Percentiles rank a stretch among this genome's conserved stretches.
Evolutionary conservation across 208 protist genomes (phyloP).

Genomic region (Trypanosoma rangeli): DNA sequence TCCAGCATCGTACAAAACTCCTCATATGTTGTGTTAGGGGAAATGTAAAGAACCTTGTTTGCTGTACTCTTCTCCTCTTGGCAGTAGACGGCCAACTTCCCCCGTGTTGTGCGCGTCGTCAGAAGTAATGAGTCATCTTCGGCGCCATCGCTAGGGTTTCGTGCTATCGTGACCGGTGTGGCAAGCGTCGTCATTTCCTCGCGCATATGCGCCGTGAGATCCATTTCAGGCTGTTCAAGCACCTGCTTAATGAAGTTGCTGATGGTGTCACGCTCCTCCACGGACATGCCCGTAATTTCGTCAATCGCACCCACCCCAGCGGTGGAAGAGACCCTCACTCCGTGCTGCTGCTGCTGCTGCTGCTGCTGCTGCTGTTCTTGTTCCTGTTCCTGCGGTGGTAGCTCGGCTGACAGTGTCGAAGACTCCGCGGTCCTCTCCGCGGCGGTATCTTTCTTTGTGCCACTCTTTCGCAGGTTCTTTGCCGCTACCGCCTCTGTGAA

Average conservation of each 20-base stretch:
- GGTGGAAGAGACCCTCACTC: background rate
- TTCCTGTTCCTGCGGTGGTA: background rate
- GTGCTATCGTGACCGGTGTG: background rate
- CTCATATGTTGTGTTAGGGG: constrained; percentile 61
- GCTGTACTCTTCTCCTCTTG: constrained; percentile 57
- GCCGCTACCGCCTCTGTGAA: constrained; percentile 40
- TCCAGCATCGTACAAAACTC: constrained; percentile 71
- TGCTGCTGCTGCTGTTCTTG: constrained; percentile 27
- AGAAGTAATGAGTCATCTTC: constrained; percentile 35
- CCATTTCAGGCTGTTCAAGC: constrained; percentile 49
- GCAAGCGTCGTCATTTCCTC: constrained; percentile 29
- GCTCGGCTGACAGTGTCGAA: background rate
- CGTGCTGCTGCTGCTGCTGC: constrained; percentile 9
- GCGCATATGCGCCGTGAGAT: constrained; percentile 40
- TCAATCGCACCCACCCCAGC: constrained; percentile 36
- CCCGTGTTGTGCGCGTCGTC: constrained; percentile 37
- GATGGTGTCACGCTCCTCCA: constrained; percentile 62
- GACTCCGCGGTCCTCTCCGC: background rate
- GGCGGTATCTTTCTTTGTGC: constrained; percentile 15
- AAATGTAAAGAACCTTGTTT: constrained; percentile 73
- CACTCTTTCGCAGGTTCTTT: constrained; percentile 28
- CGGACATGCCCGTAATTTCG: constrained; percentile 54
- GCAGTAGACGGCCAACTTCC: constrained; percentile 77
- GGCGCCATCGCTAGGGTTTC: constrained; percentile 7
- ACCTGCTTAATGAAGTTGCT: constrained; percentile 81